Percentiles rank a stretch among this genome's conserved stretches.
These are phyloP conservation scores for Halteria grandinella DNA, from an alignment of 73 alveolate species.

Conservation along the genomic window DNA sequence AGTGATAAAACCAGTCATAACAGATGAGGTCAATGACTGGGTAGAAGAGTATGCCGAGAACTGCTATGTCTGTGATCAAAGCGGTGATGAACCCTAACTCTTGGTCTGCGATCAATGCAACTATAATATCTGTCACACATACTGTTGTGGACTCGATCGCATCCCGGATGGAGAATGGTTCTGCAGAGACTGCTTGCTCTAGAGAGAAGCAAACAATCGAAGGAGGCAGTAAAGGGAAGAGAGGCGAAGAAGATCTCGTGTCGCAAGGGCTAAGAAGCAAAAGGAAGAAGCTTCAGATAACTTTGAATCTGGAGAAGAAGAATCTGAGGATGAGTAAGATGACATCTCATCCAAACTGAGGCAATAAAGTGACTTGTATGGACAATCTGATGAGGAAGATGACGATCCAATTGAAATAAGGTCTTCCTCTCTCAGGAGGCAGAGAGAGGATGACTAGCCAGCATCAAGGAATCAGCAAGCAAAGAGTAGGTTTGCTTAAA, in stretches of 20 bases:
- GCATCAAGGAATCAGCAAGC: no score
- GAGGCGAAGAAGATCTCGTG: not conserved
- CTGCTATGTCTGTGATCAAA: conserved; percentile 39
- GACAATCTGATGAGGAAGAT: not conserved
- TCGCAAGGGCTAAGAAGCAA: not conserved
- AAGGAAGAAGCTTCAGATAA: not conserved
- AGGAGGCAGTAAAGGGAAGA: not conserved
- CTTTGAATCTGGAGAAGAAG: not conserved
- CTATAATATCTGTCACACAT: conserved; percentile 49
- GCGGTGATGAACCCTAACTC: conserved; percentile 18
- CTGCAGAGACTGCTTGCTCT: conserved; percentile 18
- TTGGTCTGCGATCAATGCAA: conserved; percentile 59
- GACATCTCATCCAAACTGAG: not conserved
- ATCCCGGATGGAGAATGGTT: conserved; percentile 61
- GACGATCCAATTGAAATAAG: no score
- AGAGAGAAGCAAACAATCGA: not conserved
- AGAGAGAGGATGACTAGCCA: no score
- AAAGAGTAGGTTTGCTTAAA: no score
- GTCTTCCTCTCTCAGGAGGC: no score
- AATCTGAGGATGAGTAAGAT: not conserved
- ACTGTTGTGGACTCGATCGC: conserved; percentile 25
- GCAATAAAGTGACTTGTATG: conserved; percentile 2
- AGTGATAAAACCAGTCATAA: not conserved
- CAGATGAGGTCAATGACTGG: not conserved
- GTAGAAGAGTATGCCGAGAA: conserved; percentile 24